These are phyloP conservation scores for Ilyonectria sp. DNA, from an alignment of 2,329 filamentous ascomycete genomes.

Conservation along the genomic window DNA sequence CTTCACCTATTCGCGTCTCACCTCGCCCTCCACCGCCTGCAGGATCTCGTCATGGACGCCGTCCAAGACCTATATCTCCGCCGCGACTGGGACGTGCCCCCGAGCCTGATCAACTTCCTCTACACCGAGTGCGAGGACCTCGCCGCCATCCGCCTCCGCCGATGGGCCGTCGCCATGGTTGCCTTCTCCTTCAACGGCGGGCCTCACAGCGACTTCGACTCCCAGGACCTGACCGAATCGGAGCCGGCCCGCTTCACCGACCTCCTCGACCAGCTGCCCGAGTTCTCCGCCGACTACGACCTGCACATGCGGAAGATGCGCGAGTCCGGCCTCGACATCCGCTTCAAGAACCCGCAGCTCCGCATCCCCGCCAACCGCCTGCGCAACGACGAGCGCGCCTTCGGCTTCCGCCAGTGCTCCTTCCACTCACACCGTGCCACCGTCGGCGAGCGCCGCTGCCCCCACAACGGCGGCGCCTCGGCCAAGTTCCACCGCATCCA, in stretches of 20 bases:
- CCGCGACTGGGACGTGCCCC: slow-evolving; percentile 71
- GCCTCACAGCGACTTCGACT: slow-evolving; percentile 49
- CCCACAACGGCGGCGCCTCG: slow-evolving; percentile 53
- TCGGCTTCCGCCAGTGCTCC: slow-evolving; percentile 74
- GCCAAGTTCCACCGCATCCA: slow-evolving; percentile 34
- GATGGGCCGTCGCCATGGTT: slow-evolving; percentile 74
- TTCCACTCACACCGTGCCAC: slow-evolving; percentile 71
- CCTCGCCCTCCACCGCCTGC: slow-evolving; percentile 64
- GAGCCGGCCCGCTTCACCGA: slow-evolving; percentile 56
- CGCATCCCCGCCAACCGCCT: slow-evolving; percentile 70
- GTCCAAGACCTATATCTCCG: slow-evolving; percentile 72
- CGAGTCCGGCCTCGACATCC: slow-evolving; percentile 64
- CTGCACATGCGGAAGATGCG: slow-evolving; percentile 68
- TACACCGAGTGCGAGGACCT: slow-evolving; percentile 68
- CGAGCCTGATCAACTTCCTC: slow-evolving; percentile 65
- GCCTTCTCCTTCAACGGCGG: slow-evolving; percentile 67
- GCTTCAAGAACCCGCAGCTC: slow-evolving; percentile 74
- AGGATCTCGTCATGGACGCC: slow-evolving; percentile 71
- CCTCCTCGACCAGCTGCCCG: slow-evolving; percentile 61
- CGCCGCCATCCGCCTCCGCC: slow-evolving; percentile 67
- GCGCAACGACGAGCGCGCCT: slow-evolving; percentile 69
- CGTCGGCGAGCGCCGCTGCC: slow-evolving; percentile 69
- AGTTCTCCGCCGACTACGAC: slow-evolving; percentile 66
- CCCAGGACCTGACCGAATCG: slow-evolving; percentile 48
- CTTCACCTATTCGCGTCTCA: slow-evolving; percentile 71